Evolutionary conservation across 805 yeast genomes (phyloP).

Genomic region (Cyberlindnera maritima): DNA sequence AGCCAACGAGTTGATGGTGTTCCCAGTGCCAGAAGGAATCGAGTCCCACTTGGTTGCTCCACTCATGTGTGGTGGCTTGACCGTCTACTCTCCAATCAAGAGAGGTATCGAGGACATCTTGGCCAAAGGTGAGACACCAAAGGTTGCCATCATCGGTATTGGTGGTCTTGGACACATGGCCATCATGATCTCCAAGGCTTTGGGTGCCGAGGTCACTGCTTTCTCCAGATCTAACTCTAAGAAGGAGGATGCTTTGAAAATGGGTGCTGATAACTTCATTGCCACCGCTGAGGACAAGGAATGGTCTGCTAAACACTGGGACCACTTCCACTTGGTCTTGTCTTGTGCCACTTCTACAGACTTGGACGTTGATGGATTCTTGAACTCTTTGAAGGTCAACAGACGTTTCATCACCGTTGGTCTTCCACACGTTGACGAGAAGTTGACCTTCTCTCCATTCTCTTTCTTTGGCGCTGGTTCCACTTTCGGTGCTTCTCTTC

Average conservation of each 20-base stretch:
- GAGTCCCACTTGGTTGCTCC: conserved; percentile 62
- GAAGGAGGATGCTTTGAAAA: conserved; percentile 43
- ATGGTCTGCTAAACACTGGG: conserved; percentile 35
- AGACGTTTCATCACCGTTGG: conserved; percentile 66
- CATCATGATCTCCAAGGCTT: conserved; percentile 52
- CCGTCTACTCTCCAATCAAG: conserved; percentile 65
- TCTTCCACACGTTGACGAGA: conserved; percentile 49
- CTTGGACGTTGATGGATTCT: conserved; percentile 46
- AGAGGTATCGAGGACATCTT: conserved; percentile 32
- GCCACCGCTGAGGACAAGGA: conserved; percentile 50
- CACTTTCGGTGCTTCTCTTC: conserved; percentile 54
- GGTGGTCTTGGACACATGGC: conserved; percentile 62
- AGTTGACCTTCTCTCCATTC: conserved; percentile 43
- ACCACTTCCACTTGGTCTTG: conserved; percentile 44
- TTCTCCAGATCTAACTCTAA: conserved; percentile 50
- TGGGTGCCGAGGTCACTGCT: conserved; percentile 59
- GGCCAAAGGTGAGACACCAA: conserved; percentile 27
- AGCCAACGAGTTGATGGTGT: conserved; percentile 58
- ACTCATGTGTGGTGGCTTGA: conserved; percentile 74
- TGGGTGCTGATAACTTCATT: conserved; percentile 53
- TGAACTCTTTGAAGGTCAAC: conserved; percentile 52
- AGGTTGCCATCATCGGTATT: conserved; percentile 53
- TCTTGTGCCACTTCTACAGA: conserved; percentile 47
- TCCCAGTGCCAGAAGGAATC: conserved; percentile 58
- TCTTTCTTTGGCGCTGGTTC: conserved; percentile 49